A percentile compares a stretch with the other conserved stretches of the same genome.
Evolutionary conservation across 768 basidiomycete species (phyloP).

Genomic region (Phanerodontia chrysosporium): DNA sequence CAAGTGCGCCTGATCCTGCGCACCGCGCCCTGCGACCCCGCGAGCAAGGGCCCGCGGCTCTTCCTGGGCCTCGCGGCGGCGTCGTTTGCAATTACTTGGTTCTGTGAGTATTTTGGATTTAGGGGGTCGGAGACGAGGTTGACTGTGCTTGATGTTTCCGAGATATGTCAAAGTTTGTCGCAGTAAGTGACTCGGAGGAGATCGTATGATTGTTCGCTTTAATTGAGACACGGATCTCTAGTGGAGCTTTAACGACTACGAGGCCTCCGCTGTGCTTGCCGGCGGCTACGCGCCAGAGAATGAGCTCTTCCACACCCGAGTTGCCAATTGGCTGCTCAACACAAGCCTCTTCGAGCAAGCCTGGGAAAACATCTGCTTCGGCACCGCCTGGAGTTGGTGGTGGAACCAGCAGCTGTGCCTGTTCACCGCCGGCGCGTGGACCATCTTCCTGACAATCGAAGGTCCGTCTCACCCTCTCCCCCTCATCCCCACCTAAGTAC

Average conservation of each 20-base stretch:
- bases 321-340: slow-evolving; percentile 49
- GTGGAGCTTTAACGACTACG: slow-evolving; percentile 56
- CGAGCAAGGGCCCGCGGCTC: slow-evolving; percentile 12
- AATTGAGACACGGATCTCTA: slow-evolving; percentile 17
- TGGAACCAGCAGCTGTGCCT: slow-evolving; percentile 64
- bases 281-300: background rate
- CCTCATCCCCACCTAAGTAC: background rate
- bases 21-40: slow-evolving; percentile 3
- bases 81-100: slow-evolving; percentile 46
- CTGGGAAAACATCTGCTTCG: slow-evolving; percentile 33
- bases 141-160: background rate
- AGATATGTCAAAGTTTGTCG: slow-evolving; percentile 47
- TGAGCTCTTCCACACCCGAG: slow-evolving; percentile 22
- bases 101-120: slow-evolving; percentile 33
- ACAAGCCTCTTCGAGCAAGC: slow-evolving; percentile 63
- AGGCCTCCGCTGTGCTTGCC: slow-evolving; percentile 14
- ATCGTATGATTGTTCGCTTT: too few relatives aligned
- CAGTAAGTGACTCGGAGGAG: slow-evolving; percentile 28
- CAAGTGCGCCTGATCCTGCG: slow-evolving; percentile 27
- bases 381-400: slow-evolving; percentile 52
- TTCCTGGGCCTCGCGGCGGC: slow-evolving; percentile 32
- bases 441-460: slow-evolving; percentile 45
- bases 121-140: background rate
- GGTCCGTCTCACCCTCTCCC: slow-evolving; percentile 31
- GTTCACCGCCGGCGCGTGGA: slow-evolving; percentile 56